Base-by-base conservation (phyloP, 108 stramenopile species). In the Seminavis robusta region DNA sequence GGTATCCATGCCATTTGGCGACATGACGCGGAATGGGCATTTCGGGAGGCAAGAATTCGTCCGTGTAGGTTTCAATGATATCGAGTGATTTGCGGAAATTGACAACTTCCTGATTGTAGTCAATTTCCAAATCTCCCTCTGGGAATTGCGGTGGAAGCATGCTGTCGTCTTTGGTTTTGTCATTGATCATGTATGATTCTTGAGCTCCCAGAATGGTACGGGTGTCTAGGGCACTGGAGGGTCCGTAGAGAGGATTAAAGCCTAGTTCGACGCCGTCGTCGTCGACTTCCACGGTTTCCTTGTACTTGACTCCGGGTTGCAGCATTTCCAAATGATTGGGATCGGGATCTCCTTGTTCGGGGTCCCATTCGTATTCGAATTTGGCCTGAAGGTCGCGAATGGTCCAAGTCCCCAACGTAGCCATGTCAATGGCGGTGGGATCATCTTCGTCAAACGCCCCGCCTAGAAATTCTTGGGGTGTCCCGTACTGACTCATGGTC, bases 1-100 rank as follows among this genome's bases (percentile, higher is more conserved):
- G 86, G 50, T 84, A 77, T 34, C 90, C 90, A 54, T 88, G 75
- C 90, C 90, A 92, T 39, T 77, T 84, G 43, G 86, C 84, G 6
- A 66, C 76, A 50, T 87, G 80, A 9, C 73, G 61, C 8, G 90
- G 90, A 25, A 86, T 64, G 37, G 69, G 62, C 74, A 84, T 67
- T 9, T 39, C 23, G 27, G 54, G 52, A 2, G 76, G 73, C 16
- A 92, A 52, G 43, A 79, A 88, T 8, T 73, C 69, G 49, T 92
- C 90, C n/a, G 51, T 67, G 64, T 82, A 83, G 4, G 85, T 84
- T 59, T 92, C 90, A 31, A 92, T 68, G 21, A 81, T 65, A 4
- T 78, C 69, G 27, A 92, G 48, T 6, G 80, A 80, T 29, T 88
- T 86, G 23, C 86, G 77, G 48, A 88, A 83, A 5, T 61, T 34